Conservation (phyloP, 2,329 filamentous ascomycete genomes). For the Monascus ruber region DNA sequence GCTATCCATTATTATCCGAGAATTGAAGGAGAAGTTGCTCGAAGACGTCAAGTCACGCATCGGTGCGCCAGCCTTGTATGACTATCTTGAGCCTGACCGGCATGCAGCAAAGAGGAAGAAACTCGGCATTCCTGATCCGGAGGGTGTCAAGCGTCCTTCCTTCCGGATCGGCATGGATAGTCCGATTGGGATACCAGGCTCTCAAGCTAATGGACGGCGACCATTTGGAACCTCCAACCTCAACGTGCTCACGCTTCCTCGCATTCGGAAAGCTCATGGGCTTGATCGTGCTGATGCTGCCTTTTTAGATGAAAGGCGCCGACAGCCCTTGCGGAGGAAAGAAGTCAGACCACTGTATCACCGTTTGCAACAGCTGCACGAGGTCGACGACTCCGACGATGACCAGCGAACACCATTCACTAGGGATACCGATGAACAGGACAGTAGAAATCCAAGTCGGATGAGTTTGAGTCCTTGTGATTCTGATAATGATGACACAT, state of each 20-base stretch:
- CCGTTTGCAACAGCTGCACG: constrained; percentile 60
- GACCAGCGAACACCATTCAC: constrained; percentile 57
- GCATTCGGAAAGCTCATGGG: constrained; percentile 57
- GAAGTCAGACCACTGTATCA: constrained; percentile 73
- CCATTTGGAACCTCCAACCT: constrained; percentile 24
- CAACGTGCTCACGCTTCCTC: constrained; percentile 57
- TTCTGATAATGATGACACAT: constrained; percentile 37
- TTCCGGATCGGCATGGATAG: constrained; percentile 49
- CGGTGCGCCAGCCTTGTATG: constrained; percentile 66
- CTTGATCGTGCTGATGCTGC: constrained; percentile 49
- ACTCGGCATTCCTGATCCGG: constrained; percentile 62
- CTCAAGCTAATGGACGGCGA: constrained; percentile 32
- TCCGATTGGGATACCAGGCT: constrained; percentile 53
- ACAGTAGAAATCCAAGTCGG: constrained; percentile 69
- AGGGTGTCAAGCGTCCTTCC: constrained; percentile 46
- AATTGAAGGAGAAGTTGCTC: constrained; percentile 77
- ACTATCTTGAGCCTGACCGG: constrained; percentile 70
- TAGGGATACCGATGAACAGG: constrained; percentile 73
- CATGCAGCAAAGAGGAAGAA: constrained; percentile 69
- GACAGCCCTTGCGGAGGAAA: constrained; percentile 43
- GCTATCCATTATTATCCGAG: constrained; percentile 62
- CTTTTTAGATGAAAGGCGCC: constrained; percentile 58
- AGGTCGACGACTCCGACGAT: constrained; percentile 78
- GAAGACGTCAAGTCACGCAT: constrained; percentile 81
- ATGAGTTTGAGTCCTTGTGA: constrained; percentile 43